These are phyloP conservation scores for Vaccinium vitisidaea DNA, from an alignment of 148 eudicot species.

Conservation along the genomic window DNA sequence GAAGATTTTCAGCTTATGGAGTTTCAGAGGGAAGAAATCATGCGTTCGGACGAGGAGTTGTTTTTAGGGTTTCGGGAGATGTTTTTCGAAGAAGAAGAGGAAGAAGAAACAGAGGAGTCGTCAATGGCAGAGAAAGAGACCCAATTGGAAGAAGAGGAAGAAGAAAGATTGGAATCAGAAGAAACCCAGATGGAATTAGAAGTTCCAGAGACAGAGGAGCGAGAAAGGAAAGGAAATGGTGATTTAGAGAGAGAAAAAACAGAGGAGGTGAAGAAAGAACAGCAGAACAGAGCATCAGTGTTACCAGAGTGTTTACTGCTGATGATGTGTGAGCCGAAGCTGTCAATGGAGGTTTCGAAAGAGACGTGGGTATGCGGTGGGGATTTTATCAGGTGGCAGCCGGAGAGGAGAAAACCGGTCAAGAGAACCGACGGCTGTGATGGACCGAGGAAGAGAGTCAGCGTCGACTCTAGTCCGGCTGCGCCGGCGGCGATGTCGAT, in stretches of 20 bases:
- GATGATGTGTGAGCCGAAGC: constrained; percentile 93
- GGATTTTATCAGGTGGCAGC: constrained; percentile 65
- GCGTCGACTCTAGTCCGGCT: constrained; percentile 32
- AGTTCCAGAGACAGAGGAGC: not conserved
- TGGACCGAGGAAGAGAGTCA: constrained; percentile 33
- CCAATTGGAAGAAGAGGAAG: constrained; percentile 8
- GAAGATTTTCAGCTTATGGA: not conserved
- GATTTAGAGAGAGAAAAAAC: constrained; percentile 1
- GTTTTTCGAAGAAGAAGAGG: constrained; percentile 7
- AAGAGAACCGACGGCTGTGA: constrained; percentile 13
- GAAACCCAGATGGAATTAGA: constrained; percentile 1
- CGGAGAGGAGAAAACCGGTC: constrained; percentile 30
- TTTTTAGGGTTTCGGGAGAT: not conserved
- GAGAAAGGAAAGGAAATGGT: constrained; percentile 14
- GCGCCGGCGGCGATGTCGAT: constrained; percentile 37
- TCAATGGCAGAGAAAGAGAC: constrained; percentile 5
- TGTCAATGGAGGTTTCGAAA: constrained; percentile 93
- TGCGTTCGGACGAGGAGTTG: not conserved
- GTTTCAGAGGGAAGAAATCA: constrained; percentile 19
- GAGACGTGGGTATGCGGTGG: constrained; percentile 92
- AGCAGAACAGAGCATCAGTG: constrained; percentile 8
- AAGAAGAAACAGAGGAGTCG: constrained; percentile 7
- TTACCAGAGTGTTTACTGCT: constrained; percentile 89
- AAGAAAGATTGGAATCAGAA: not conserved
- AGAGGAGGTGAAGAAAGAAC: constrained; percentile 15